Evolutionary conservation across 2,329 filamentous ascomycete species (phyloP).

Genomic region (Aotearoamyces nothofagi): DNA sequence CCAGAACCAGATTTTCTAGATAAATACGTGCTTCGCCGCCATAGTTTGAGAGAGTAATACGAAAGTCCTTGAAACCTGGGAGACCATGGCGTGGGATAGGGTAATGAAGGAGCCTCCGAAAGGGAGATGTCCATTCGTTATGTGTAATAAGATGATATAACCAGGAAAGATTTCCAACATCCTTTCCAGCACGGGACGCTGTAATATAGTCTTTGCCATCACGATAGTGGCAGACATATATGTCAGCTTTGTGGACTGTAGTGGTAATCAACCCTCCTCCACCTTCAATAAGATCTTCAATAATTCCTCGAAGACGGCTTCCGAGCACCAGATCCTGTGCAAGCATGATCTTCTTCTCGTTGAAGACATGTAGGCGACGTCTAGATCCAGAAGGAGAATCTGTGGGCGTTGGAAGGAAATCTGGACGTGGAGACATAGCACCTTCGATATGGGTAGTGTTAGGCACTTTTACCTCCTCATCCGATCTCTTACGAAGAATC

Average conservation of each 20-base stretch:
- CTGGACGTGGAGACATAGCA: conserved; percentile 39
- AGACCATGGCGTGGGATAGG: conserved; percentile 66
- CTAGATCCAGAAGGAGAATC: conserved; percentile 27
- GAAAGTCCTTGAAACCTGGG: conserved; percentile 59
- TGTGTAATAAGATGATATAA: conserved; percentile 82
- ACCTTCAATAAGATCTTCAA: conserved; percentile 53
- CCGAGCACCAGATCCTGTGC: conserved; percentile 60
- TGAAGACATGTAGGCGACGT: conserved; percentile 57
- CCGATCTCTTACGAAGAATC: conserved; percentile 46
- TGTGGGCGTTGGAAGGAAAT: conserved; percentile 24
- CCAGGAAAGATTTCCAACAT: conserved; percentile 89
- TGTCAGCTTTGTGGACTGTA: conserved; percentile 55
- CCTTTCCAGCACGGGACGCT: conserved; percentile 63
- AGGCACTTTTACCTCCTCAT: conserved; percentile 40
- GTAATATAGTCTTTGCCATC: conserved; percentile 64
- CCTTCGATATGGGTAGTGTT: conserved; percentile 48
- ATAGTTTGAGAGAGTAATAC: conserved; percentile 91
- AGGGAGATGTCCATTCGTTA: conserved; percentile 77
- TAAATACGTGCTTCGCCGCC: conserved; percentile 88
- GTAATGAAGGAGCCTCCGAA: conserved; percentile 76
- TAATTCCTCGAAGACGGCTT: conserved; percentile 45
- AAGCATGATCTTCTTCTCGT: conserved; percentile 63
- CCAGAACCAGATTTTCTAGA: conserved; percentile 77
- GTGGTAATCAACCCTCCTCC: conserved; percentile 58
- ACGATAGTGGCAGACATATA: conserved; percentile 77